A percentile compares a stretch with the other conserved stretches of the same genome.
Evolutionary conservation across 768 basidiomycete species (phyloP).

Genomic region (Leccinum olivaceopallidum): DNA sequence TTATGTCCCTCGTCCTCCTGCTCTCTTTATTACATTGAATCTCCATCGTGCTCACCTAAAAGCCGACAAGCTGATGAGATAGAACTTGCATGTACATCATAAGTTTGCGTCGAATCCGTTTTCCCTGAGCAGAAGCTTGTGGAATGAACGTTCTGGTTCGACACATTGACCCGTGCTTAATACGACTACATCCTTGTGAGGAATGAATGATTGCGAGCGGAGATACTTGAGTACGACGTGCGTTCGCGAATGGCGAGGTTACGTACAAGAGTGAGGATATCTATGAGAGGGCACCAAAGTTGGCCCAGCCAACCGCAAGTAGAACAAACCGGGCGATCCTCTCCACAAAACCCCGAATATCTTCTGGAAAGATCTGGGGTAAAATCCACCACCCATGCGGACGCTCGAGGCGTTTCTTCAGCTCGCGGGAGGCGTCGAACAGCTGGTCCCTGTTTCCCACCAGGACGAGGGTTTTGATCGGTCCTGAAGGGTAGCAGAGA

Average conservation of each 20-base stretch:
- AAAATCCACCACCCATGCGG: constrained; percentile 25
- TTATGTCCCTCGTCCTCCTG: background rate
- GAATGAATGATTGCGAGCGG: background rate
- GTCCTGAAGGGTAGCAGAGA: constrained; percentile 13
- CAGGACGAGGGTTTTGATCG: constrained; percentile 20
- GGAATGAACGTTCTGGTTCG: background rate
- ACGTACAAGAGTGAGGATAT: background rate
- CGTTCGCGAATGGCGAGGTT: background rate
- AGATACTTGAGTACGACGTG: background rate
- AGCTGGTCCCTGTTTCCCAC: constrained; percentile 17
- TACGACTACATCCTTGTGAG: background rate
- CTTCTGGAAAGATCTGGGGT: constrained; percentile 15
- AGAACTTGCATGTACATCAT: background rate
- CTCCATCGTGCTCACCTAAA: background rate
- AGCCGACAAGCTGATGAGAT: background rate
- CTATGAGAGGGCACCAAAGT: background rate
- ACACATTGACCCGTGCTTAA: background rate
- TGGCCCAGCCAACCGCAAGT: background rate
- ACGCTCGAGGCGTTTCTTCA: constrained; percentile 13
- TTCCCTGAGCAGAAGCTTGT: background rate
- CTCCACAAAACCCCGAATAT: constrained; percentile 8
- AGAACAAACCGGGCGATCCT: constrained; percentile 13
- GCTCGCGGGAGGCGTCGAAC: constrained; percentile 12
- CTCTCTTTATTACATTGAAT: background rate
- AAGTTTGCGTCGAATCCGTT: background rate